Evolutionary conservation across 164 flowering plant genomes (phyloP).

Genomic region (Cinnamomum chago): DNA sequence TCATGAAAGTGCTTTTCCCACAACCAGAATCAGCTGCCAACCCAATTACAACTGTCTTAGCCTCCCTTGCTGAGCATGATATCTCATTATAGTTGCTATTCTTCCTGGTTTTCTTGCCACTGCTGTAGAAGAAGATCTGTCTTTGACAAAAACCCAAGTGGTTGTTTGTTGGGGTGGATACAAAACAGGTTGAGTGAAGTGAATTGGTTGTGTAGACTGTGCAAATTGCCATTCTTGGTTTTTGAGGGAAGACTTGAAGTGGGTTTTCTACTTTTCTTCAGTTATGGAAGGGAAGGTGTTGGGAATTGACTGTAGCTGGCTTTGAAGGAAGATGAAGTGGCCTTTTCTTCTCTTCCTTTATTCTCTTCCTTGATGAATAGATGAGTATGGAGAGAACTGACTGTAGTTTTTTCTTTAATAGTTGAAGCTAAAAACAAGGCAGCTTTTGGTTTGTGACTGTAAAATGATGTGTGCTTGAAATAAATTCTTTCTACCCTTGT

Average conservation of each 20-base stretch:
- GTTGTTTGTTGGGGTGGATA: constrained; percentile 46
- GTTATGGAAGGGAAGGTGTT: constrained; percentile 1
- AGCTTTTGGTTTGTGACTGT: constrained; percentile 6
- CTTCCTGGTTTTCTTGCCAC: constrained; percentile 22
- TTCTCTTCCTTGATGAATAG: not conserved
- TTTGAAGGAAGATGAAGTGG: constrained; percentile 10
- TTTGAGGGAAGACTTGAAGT: constrained; percentile 1
- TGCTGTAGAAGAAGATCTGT: constrained; percentile 39
- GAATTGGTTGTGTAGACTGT: constrained; percentile 56
- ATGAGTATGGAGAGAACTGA: constrained; percentile 20
- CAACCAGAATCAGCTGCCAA: constrained; percentile 98
- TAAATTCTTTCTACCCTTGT: constrained; percentile 26
- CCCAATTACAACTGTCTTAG: constrained; percentile 80
- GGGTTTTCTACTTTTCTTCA: constrained; percentile 5
- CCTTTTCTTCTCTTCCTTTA: constrained; percentile 1
- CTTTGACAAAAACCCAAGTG: constrained; percentile 32
- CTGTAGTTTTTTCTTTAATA: constrained; percentile 16
- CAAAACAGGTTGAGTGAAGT: constrained; percentile 44
- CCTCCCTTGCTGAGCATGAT: constrained; percentile 47
- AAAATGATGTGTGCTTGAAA: constrained; percentile 14
- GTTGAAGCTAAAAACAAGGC: not conserved
- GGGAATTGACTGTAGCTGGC: not conserved
- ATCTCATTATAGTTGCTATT: constrained; percentile 25
- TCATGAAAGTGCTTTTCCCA: constrained; percentile 97
- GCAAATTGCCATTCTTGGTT: constrained; percentile 54